Evolutionary conservation across 2,329 filamentous ascomycete species (phyloP), one percentile per base, ranked within the genome.

Genomic region (Fusarium sp.): DNA sequence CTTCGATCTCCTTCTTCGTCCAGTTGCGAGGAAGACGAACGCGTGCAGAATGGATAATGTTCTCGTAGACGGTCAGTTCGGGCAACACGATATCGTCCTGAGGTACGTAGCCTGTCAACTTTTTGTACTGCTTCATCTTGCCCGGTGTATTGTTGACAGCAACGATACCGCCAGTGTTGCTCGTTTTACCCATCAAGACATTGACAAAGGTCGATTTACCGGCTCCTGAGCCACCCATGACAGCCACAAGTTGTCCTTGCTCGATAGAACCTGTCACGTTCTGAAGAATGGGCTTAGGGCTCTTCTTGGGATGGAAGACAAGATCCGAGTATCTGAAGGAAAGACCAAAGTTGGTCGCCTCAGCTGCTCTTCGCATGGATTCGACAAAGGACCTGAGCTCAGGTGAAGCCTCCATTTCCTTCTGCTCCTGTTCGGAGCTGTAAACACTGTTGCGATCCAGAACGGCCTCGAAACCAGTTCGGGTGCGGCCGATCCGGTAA

Each of bases 141-240:
- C 82, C 81, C 0, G 82, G 79, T 6, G 79, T 77, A n/a, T 83
- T 84, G 64, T 89, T 89, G 66, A 89, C 81, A 46, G 82, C 84
- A 26, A 87, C 83, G 1, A 78, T 68, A 4, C 87, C 87, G 1
- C 80, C 78, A 1, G 85, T 88, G 61, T 85, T 81, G 34, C 77
- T 81, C 1, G 78, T 81, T 75, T 89, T 88, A 14, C 87, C 87
- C 86, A 88, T 88, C n/a, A 89, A 80, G 26, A 88, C 84, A 58
- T 88, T 89, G 33, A 89, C 81, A 63, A 89, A 88, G 0, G 87
- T 89, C 18, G 84, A 86, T 74, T 88, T 89, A 31, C 87, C 87
- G 2, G 86, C 86, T n/a, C 87, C 86, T 3, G 84, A 87, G 7
- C 86, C 85, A 8, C 87, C 86, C 86, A 88, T 88, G n/a, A 89